Evolutionary conservation across 495 filamentous ascomycete genomes (phyloP).

Genomic region (Thozetella sp.): DNA sequence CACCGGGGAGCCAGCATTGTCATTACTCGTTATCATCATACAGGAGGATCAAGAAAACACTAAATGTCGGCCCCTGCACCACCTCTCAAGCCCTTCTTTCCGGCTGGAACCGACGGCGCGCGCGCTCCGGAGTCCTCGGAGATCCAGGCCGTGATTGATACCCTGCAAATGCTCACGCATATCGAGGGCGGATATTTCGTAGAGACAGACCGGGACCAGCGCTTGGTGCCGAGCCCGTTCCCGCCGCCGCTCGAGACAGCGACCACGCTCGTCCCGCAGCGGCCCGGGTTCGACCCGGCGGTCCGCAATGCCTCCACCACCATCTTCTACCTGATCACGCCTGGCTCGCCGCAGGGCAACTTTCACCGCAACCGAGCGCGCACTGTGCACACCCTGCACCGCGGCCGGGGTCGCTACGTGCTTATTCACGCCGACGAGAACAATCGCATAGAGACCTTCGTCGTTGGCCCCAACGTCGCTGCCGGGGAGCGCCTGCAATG

Average conservation of each 20-base stretch:
- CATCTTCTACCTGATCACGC: conserved; percentile 67
- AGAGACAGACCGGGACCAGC: conserved; percentile 60
- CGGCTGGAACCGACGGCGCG: conserved; percentile 20
- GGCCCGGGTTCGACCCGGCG: conserved; percentile 31
- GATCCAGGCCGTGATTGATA: conserved; percentile 39
- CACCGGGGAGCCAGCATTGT: too few species aligned
- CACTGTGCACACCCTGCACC: conserved; percentile 64
- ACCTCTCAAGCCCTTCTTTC: conserved; percentile 10
- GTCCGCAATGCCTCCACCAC: conserved; percentile 48
- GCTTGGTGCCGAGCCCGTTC: conserved; percentile 53
- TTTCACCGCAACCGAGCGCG: conserved; percentile 64
- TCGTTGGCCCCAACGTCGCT: conserved; percentile 58
- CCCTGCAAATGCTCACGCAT: conserved; percentile 50
- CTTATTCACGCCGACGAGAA: conserved; percentile 52
- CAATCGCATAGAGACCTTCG: conserved; percentile 59
- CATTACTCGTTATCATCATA: not conserved
- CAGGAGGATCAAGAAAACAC: not conserved
- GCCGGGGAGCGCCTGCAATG: conserved; percentile 65
- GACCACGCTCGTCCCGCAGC: conserved; percentile 18
- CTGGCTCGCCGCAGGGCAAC: conserved; percentile 49
- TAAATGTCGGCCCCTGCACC: conserved; percentile 1
- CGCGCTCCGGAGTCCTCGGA: conserved; percentile 29
- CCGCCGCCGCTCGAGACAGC: conserved; percentile 16
- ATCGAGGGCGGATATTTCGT: conserved; percentile 67
- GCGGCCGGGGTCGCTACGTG: conserved; percentile 62